Evolutionary conservation across 108 stramenopile species (phyloP).

Genomic region (Skeletonema costatum): DNA sequence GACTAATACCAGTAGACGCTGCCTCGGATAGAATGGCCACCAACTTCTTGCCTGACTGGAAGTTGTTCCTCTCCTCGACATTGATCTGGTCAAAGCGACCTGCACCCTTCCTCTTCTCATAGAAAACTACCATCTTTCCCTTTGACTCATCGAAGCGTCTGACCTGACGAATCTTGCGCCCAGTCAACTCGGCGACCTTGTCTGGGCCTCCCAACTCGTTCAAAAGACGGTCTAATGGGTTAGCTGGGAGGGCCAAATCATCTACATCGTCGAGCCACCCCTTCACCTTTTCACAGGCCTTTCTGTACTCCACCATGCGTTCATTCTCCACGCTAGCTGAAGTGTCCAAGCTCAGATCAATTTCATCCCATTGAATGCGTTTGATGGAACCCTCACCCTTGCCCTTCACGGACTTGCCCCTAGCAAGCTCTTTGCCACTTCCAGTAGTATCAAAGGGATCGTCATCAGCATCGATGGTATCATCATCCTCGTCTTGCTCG

Average conservation of each 20-base stretch:
- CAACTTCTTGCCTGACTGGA: constrained; percentile 64
- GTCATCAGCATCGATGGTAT: neutral
- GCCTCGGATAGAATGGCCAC: constrained; percentile 82
- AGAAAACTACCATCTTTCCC: constrained; percentile 25
- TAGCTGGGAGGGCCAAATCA: constrained; percentile 28
- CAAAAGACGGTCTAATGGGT: constrained; percentile 51
- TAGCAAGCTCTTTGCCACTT: neutral
- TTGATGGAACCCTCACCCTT: constrained; percentile 4
- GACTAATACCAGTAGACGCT: constrained; percentile 67
- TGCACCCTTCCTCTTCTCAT: constrained; percentile 44
- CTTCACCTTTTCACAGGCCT: constrained; percentile 7
- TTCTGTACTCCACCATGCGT: constrained; percentile 9
- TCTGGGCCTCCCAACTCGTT: constrained; percentile 52
- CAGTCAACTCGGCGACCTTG: constrained; percentile 63
- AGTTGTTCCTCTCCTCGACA: constrained; percentile 64
- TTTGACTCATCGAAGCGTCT: constrained; percentile 6
- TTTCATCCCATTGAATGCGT: constrained; percentile 3
- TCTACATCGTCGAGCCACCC: constrained; percentile 12
- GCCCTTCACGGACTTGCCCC: neutral
- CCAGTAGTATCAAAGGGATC: neutral
- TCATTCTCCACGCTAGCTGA: neutral
- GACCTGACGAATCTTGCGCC: constrained; percentile 41
- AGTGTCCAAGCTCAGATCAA: neutral
- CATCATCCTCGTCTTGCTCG: neutral
- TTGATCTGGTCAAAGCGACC: constrained; percentile 57